Base-by-base conservation (phyloP, 2,329 filamentous ascomycete genomes). In the Penicillium sp. region DNA sequence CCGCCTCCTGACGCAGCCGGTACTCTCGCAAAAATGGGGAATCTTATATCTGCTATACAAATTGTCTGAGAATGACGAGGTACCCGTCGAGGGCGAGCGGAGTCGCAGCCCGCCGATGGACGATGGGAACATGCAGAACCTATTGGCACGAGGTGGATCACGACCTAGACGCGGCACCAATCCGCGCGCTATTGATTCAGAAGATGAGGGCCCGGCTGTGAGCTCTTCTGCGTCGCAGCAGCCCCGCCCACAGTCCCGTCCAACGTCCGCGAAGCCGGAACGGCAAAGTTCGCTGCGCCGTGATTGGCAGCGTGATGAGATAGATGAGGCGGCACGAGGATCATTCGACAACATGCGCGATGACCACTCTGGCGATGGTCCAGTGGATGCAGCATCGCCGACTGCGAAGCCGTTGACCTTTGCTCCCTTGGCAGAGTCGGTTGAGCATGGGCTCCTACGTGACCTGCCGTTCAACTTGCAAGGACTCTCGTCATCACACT, bases 21-120 rank as follows among this genome's bases (percentile, higher is more conserved):
- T 97, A 5, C 77, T 98, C 36, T 86, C 87, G 61, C 87, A 95
- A 69, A 98, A 98, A 78, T 97, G 90, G 89, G 89, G 87, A 3
- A 96, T 98, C 55, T 77, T 98, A 16, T 94, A 94, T 66, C 82
- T 98, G 34, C 79, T 98, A 34, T 86, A 93, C 66, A 84, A 88
- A 59, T 79, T 96, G 39, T 83, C 87, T 79, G 40, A 65, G n/a
- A 55, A 52, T n/a, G 43, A 53, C 7, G 57, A 60, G 24, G 56
- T 51, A 32, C 27, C 44, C 16, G 24, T 24, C 22, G 61, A 63
- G 13, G 61, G 55, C 36, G 62, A 52, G 28, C 46, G 61, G 10
- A 62, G 60, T 44, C 59, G 69, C 24, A 71, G 68, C 47, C 69
- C 69, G n/a, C 53, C 66, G 41, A 60, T 70, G 56, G 68, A 71